phyloP scores from a whole-genome alignment of 371 early-diverging fungal genomes.

The Rhizomucor pusillus region DNA sequence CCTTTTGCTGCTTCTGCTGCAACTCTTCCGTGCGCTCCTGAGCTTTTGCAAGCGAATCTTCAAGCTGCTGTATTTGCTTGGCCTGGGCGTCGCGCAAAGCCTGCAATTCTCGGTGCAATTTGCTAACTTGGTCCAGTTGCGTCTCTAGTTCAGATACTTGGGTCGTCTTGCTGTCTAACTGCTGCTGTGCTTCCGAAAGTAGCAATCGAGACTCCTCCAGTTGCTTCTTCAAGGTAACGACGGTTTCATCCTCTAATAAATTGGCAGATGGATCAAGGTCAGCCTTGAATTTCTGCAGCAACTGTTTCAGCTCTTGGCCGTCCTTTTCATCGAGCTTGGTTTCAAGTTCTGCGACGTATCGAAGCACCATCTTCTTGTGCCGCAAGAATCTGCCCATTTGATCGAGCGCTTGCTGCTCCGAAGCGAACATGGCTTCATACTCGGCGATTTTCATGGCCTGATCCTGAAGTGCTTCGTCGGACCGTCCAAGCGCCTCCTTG shows the following conservation, averaged over 20 bases:
- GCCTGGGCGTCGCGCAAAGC: conserved; percentile 16
- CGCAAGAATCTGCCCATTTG: conserved; percentile 16
- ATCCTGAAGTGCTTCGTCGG: conserved; percentile 27
- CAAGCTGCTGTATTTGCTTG: conserved; percentile 10
- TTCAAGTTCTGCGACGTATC: conserved; percentile 39
- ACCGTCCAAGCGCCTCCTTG: neutral
- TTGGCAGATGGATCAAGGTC: neutral
- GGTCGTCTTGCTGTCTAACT: conserved; percentile 11
- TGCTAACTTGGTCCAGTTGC: conserved; percentile 18
- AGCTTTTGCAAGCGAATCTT: conserved; percentile 3
- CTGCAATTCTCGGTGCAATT: conserved; percentile 17
- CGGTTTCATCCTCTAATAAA: neutral
- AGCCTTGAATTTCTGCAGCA: neutral
- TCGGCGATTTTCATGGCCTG: conserved; percentile 38
- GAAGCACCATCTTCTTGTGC: conserved; percentile 29
- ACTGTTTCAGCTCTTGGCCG: neutral
- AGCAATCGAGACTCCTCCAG: neutral
- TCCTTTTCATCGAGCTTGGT: conserved; percentile 25
- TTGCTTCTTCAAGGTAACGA: neutral
- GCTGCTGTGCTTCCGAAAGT: neutral
- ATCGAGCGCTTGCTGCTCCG: conserved; percentile 12
- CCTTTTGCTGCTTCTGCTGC: conserved; percentile 1
- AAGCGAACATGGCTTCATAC: conserved; percentile 17
- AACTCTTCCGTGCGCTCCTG: conserved; percentile 1
- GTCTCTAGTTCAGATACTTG: conserved; percentile 13